Evolutionary conservation across 163 green algal genomes (phyloP).

Genomic region (Chlamydomonas reinhardtii): DNA sequence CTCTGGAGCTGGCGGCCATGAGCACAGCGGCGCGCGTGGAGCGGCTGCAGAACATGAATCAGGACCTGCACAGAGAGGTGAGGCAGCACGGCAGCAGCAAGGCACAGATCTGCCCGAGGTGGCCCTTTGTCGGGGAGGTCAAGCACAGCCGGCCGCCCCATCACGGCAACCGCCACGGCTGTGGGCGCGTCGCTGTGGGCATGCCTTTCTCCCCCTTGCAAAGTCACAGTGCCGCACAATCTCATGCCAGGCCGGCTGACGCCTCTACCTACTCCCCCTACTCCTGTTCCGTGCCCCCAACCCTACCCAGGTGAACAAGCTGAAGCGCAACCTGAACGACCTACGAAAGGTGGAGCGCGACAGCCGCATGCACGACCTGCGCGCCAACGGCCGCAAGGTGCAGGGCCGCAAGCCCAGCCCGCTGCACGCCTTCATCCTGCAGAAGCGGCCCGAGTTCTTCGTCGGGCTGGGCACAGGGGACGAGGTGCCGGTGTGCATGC

Average conservation of each 20-base stretch:
- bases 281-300: no score
- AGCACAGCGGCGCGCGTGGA: constrained; percentile 50
- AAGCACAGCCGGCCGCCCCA: no score
- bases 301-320: constrained; percentile 25
- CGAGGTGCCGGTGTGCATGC: constrained; percentile 25
- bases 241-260: no score
- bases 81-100: no score
- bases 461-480: constrained; percentile 39
- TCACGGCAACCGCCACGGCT: no score
- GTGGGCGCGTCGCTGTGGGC: no score
- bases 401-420: constrained; percentile 18
- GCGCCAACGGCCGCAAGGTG: constrained; percentile 31
- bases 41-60: constrained; percentile 46
- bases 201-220: no score
- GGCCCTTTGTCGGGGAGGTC: no score
- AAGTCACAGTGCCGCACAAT: no score
- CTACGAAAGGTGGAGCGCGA: constrained; percentile 48
- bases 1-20: constrained; percentile 49
- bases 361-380: constrained; percentile 16
- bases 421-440: constrained; percentile 30
- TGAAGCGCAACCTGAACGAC: constrained; percentile 34
- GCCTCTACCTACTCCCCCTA: no score
- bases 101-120: no score
- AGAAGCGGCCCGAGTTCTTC: constrained; percentile 48
- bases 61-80: constrained; percentile 48